These are phyloP conservation scores for Quercus phellos DNA, from an alignment of 331 rosid species.

Conservation along the genomic window DNA sequence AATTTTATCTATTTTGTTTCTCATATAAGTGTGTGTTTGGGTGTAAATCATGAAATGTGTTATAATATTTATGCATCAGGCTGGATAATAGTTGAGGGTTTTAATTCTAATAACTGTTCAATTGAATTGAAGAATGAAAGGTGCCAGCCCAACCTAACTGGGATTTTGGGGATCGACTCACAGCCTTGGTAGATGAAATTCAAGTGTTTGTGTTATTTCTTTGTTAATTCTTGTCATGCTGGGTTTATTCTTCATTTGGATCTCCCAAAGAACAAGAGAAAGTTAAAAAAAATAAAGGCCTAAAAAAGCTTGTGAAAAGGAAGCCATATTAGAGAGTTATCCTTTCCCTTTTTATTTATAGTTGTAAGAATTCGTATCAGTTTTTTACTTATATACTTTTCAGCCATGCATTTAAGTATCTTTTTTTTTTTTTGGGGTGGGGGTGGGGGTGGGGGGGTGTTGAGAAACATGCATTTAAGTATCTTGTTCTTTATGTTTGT, in stretches of 20 bases:
- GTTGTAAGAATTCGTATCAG: background rate
- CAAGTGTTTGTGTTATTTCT: background rate
- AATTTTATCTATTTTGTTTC: background rate
- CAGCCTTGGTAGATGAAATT: background rate
- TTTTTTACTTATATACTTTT: background rate
- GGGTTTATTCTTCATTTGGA: background rate
- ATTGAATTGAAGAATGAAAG: background rate
- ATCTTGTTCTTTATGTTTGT: background rate
- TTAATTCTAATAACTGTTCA: background rate
- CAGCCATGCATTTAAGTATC: background rate
- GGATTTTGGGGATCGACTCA: background rate
- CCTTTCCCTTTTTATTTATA: background rate
- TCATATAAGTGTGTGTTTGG: background rate
- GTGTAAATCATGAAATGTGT: background rate
- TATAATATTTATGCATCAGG: conserved; percentile 6
- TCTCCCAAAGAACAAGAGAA: background rate
- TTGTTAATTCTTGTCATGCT: background rate
- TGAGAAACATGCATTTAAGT: background rate
- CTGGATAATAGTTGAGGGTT: background rate
- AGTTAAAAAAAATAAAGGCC: background rate
- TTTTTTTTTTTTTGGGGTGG: background rate
- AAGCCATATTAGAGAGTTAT: background rate
- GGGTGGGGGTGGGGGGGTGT: no score
- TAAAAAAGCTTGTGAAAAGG: background rate
- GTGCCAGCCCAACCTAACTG: background rate